Evolutionary conservation across 192 early-diverging fungal species (phyloP), one percentile per base, ranked within the genome.

Genomic region (Backusella circina): DNA sequence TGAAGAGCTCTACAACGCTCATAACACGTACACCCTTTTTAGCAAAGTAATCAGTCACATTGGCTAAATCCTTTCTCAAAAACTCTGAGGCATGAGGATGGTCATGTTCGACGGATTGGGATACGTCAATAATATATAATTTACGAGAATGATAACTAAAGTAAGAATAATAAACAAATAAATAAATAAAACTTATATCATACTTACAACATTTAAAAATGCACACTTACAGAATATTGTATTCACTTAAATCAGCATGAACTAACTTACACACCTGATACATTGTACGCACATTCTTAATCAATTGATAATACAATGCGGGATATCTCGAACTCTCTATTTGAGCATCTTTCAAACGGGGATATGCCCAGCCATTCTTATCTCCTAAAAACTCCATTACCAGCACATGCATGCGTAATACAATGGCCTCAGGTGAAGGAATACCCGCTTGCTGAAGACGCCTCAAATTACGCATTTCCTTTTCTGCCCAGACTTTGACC

Each of bases 401-500:
- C 44, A 99, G 77, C 12, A 99, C 97, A 77, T 99, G 96, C 91
- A 96, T 92, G 28, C 94, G 84, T 39, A 99, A 84, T 0, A 95
- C 79, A 35, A 97, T 54, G 18, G 96, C 93, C 72, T 97, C 93
- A 1, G 97, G 97, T 73, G 93, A 96, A 12, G 94, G 93, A 26
- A 99, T 94, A 4, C 93, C 95, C 1, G 94, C 93, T 10, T 83
- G 87, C 65, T 93, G 87, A 44, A 99, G 79, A 67, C 97, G 91
- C 77, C 96, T 97, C 83, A 99, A 85, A 77, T 99, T 99, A 72
- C 97, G 88, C 96, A 99, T 97, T 81, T 99, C 96, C 84, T 99
- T 99, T 78, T 99, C 97, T 0, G 97, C 97, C 97, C 97, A 99
- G 39, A 96, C 81, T 81, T 95, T 93, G 71, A 99, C 96, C 97